Conservation (phyloP, 148 eudicot genomes). For the Cornus suecica region DNA sequence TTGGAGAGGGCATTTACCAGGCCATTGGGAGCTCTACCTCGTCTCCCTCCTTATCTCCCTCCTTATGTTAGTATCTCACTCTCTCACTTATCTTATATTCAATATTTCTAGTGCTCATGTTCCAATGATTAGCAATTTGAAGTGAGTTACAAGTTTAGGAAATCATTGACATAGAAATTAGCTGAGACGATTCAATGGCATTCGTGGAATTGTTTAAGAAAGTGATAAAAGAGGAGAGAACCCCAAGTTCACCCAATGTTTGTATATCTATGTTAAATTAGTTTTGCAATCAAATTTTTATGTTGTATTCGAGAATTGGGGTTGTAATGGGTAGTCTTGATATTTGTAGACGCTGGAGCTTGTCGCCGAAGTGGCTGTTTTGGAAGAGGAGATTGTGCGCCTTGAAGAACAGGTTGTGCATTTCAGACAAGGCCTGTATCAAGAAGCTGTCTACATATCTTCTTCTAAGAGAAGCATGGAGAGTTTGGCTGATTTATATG, state of each 20-base stretch:
- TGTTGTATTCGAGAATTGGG: background rate
- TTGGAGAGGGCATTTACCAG: conserved; percentile 70
- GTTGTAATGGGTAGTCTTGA: conserved; percentile 4
- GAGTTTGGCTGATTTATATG: conserved; percentile 33
- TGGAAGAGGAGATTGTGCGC: conserved; percentile 84
- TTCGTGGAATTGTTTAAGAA: background rate
- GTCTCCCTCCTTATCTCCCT: conserved; percentile 79
- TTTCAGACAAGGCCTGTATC: conserved; percentile 61
- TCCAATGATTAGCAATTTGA: background rate
- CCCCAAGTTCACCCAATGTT: background rate
- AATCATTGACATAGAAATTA: background rate
- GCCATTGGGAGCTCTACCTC: conserved; percentile 80
- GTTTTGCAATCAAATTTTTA: background rate
- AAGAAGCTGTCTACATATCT: conserved; percentile 56
- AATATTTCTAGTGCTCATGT: background rate
- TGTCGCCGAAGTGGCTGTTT: conserved; percentile 81
- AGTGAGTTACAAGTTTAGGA: background rate
- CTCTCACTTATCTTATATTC: background rate
- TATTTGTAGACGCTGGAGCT: conserved; percentile 60
- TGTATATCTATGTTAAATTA: background rate
- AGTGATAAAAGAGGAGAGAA: background rate
- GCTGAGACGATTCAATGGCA: background rate
- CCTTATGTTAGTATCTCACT: conserved; percentile 44
- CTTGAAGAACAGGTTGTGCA: conserved; percentile 73
- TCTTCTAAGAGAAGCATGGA: conserved; percentile 46